A percentile compares a stretch with the other conserved stretches of the same genome.
Conservation (phyloP, 2,329 filamentous ascomycete species). For the Pseudopithomyces maydicus region DNA sequence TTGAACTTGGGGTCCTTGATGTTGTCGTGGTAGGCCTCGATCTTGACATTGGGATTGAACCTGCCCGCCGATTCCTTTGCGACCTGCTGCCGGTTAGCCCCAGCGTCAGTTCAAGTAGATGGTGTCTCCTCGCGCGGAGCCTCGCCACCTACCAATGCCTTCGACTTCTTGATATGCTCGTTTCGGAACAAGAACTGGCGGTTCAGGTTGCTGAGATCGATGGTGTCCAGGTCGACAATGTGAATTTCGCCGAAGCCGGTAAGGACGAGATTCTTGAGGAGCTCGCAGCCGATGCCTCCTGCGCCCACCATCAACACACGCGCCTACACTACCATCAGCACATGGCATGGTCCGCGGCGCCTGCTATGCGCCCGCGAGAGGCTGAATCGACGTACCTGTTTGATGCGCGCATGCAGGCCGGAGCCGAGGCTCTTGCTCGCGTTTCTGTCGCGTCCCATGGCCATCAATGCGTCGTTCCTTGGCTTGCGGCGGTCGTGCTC, state of each 20-base stretch:
- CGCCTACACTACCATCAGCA: constrained; percentile 61
- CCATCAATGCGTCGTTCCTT: constrained; percentile 15
- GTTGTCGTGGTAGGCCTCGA: constrained; percentile 89
- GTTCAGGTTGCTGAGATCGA: constrained; percentile 96
- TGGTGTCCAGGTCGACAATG: constrained; percentile 96
- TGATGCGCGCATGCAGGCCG: constrained; percentile 67
- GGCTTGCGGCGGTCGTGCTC: constrained; percentile 20
- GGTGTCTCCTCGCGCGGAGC: background rate
- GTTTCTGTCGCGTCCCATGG: constrained; percentile 55
- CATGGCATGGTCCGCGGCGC: background rate
- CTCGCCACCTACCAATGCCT: constrained; percentile 73
- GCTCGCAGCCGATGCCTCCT: constrained; percentile 95
- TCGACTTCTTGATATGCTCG: constrained; percentile 97
- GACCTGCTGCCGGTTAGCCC: constrained; percentile 61
- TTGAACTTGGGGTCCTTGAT: constrained; percentile 91
- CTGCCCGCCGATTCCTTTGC: constrained; percentile 88
- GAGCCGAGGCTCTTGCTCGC: constrained; percentile 65
- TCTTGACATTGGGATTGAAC: constrained; percentile 87
- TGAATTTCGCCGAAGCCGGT: constrained; percentile 92
- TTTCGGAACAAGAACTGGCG: constrained; percentile 96
- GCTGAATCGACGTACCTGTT: constrained; percentile 61
- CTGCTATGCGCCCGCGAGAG: background rate
- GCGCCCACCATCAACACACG: constrained; percentile 93
- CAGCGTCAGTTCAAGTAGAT: constrained; percentile 6
- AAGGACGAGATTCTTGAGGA: constrained; percentile 94